Base-by-base conservation (phyloP, 2,329 filamentous ascomycete genomes). In the Elsinoe fawcettii region DNA sequence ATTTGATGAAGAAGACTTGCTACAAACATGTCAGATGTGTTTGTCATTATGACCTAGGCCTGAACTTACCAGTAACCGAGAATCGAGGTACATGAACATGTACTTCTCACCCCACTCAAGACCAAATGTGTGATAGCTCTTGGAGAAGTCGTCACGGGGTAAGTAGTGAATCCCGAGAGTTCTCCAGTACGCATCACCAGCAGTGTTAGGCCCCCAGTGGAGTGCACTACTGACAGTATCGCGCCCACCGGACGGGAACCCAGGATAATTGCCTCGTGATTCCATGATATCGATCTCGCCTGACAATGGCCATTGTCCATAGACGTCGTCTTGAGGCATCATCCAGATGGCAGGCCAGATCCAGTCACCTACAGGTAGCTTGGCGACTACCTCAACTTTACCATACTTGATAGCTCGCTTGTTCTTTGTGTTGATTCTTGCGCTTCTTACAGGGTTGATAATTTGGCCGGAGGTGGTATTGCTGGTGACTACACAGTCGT, bases 221-320 rank as follows among this genome's bases (percentile, higher is more conserved):
- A 79, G 63, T 2, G 77, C 72, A 51, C 72, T 71, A 51, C 70
- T 73, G 59, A 73, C 69, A 7, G 70, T 66, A 60, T 80, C 71
- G 30, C 73, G 70, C 14, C 77, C 76, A 36, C 69, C 69, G 20
- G 70, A 65, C 36, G 64, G 56, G 61, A 75, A 75, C 25, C 63
- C 63, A 22, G 66, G 65, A 27, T 67, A 65, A 61, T 81, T 80
- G 46, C 79, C 79, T 27, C 77, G 69, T 30, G 70, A 68, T 66
- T 80, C 77, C 60, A 73, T 71, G 41, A 81, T 77, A 65, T 81
- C 78, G 56, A 81, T 81, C 63, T 81, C 78, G 22, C 78, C 78
- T 58, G 73, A 75, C 23, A 68, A 66, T 6, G 78, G 78, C 78
- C 78, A 81, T 8, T 63, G 61, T 27, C 78, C 78, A 61, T 81